Conservation (phyloP, 331 rosid species). For the Rhamnella rubrinervis region DNA sequence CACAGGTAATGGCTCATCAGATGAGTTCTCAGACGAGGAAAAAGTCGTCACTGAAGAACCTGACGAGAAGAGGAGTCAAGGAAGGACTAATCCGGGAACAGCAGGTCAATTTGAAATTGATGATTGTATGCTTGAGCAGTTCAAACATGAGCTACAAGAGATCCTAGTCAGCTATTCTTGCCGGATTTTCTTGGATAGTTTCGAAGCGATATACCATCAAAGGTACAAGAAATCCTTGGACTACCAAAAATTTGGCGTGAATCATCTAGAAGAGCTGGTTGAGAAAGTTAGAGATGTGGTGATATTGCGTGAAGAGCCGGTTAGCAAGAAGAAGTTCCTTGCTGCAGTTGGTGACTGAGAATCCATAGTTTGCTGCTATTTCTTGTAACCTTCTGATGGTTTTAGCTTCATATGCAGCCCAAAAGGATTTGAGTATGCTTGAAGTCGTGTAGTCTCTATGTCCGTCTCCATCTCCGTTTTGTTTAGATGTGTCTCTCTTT, state of each 20-base stretch:
- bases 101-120: conserved; percentile 34
- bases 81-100: conserved; percentile 36
- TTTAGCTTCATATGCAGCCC: conserved; percentile 23
- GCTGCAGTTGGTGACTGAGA: conserved; percentile 59
- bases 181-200: conserved; percentile 64
- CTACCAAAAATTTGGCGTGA: conserved; percentile 58
- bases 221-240: conserved; percentile 80
- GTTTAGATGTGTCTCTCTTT: conserved; percentile 3
- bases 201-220: conserved; percentile 72
- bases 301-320: conserved; percentile 73
- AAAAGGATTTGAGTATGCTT: conserved; percentile 8
- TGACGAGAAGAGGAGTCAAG: conserved; percentile 35
- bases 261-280: conserved; percentile 68
- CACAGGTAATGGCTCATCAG: conserved; percentile 63
- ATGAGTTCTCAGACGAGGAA: conserved; percentile 89
- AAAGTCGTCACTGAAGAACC: conserved; percentile 61
- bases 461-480: neutral
- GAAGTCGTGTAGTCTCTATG: neutral
- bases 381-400: conserved; percentile 25
- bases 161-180: conserved; percentile 95
- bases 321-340: conserved; percentile 67
- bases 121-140: conserved; percentile 46
- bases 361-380: conserved; percentile 19
- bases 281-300: conserved; percentile 77
- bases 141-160: conserved; percentile 86